Evolutionary conservation across 148 eudicot species (phyloP).

Genomic region (Bassia scoparia): DNA sequence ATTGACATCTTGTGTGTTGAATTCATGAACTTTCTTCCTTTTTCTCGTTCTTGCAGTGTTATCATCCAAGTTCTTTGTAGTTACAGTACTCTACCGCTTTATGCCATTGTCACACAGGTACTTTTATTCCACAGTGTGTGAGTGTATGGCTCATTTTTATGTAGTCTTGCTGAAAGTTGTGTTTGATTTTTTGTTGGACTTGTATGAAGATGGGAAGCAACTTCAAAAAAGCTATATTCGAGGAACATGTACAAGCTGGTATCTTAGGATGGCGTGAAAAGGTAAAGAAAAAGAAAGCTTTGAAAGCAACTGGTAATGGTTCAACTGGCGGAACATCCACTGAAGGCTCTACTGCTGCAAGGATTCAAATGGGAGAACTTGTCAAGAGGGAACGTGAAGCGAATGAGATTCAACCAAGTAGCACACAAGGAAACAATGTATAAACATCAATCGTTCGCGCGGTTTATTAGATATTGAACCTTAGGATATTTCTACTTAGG

Average conservation of each 20-base stretch:
- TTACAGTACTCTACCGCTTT: slow-evolving; percentile 88
- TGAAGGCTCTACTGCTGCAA: slow-evolving; percentile 14
- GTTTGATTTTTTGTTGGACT: background rate
- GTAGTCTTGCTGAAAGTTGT: background rate
- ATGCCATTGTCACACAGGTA: slow-evolving; percentile 89
- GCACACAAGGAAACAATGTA: slow-evolving; percentile 10
- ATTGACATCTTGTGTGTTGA: slow-evolving; percentile 30
- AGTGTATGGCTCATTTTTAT: background rate
- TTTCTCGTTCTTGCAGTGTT: slow-evolving; percentile 37
- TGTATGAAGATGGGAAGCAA: slow-evolving; percentile 72
- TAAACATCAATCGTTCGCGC: background rate
- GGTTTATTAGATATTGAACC: background rate
- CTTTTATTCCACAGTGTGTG: background rate
- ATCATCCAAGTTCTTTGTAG: slow-evolving; percentile 80
- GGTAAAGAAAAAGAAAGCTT: slow-evolving; percentile 51
- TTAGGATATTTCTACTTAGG: background rate
- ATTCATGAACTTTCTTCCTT: slow-evolving; percentile 15
- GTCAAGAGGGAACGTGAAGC: slow-evolving; percentile 9
- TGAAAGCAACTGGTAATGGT: slow-evolving; percentile 22
- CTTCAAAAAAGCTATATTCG: slow-evolving; percentile 81
- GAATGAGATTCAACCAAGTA: slow-evolving; percentile 20
- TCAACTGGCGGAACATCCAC: slow-evolving; percentile 13
- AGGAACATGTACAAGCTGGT: slow-evolving; percentile 77
- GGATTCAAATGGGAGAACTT: slow-evolving; percentile 26
- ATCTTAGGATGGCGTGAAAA: slow-evolving; percentile 76